Evolutionary conservation across 78 protist genomes (phyloP).

Genomic region (Protostelium mycophagum): DNA sequence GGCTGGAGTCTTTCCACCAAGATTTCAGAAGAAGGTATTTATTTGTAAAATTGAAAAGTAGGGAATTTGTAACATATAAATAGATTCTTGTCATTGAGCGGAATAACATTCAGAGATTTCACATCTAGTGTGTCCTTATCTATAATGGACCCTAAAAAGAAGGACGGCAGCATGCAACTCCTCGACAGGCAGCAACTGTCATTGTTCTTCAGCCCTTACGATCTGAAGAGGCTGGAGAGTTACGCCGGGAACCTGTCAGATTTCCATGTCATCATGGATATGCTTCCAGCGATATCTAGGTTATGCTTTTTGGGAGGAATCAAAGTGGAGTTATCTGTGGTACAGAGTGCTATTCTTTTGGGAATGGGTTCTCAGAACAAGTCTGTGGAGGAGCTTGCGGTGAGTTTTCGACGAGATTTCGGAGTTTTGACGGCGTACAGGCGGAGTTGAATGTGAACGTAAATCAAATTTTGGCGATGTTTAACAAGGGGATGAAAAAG

Average conservation of each 20-base stretch:
- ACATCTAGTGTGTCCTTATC: not conserved
- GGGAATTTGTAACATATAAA: not conserved
- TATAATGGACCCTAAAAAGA: not conserved
- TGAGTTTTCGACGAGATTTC: not conserved
- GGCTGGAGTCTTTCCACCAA: constrained; percentile 34
- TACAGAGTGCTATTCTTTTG: constrained; percentile 83
- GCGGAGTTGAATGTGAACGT: constrained; percentile 21
- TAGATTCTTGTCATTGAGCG: not conserved
- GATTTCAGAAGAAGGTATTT: constrained; percentile 28
- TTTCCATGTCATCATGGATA: constrained; percentile 85
- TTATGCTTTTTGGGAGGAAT: constrained; percentile 45
- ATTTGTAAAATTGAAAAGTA: not conserved
- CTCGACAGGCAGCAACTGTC: constrained; percentile 9
- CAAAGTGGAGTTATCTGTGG: constrained; percentile 20
- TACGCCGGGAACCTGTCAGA: constrained; percentile 75
- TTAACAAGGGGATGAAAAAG: constrained; percentile 50
- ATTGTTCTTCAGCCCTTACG: constrained; percentile 56
- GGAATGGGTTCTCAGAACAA: constrained; percentile 88
- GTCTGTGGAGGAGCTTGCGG: constrained; percentile 47
- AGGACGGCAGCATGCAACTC: not conserved
- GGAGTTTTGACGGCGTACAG: not conserved
- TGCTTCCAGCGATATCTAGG: constrained; percentile 80
- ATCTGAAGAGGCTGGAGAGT: constrained; percentile 83
- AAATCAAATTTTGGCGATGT: constrained; percentile 42
- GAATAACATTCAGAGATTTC: not conserved